Evolutionary conservation across 139 green algal species (phyloP), one percentile per base, ranked within the genome.

Genomic region (Picochlorum costavermella): DNA sequence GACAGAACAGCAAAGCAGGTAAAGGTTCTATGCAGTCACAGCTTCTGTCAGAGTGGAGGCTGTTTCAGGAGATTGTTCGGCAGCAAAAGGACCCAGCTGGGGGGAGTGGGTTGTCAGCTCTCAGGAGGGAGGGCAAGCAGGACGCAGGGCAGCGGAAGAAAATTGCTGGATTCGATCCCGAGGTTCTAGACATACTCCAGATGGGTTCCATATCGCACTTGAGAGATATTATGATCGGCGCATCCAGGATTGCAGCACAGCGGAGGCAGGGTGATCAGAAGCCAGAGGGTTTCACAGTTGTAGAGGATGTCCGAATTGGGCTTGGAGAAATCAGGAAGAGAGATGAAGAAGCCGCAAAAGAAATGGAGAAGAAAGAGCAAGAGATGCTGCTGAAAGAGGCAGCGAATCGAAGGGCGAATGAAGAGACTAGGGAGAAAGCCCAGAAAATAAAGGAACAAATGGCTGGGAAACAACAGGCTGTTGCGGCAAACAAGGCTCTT

Each of bases 401-500:
- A 11, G 50, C 17, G 14, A 36, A 50, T 57, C 71, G 45, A 40
- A 13, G 28, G 2, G 72, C 72, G 16, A 70, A 79, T 43, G 72
- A 75, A 6, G 68, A 79, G 37, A 76, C 61, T 11, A 76, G 63
- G 56, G 72, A 79, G 61, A 61, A 56, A 1, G 68, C 68, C 2
- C 50, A 79, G 45, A 71, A 68, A 57, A 36, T 63, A 37, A 79
- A 68, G 57, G 70, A 63, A 11, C 64, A 77, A 64, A 56, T 73
- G 26, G 50, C 43, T 40, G 68, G 68, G 33, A 57, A 70, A 60
- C 46, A 67, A 58, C 70, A 77, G 64, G 70, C 63, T 16, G 45
- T 30, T 43, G 56, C 68, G 28, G 70, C 70, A 20, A 77, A 77
- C 33, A 62, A 61, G 8, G 70, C 70, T 17, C 56, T 77, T 57